Conservation (phyloP, 106 monocot species). For the Dendrobium huoshanense region DNA sequence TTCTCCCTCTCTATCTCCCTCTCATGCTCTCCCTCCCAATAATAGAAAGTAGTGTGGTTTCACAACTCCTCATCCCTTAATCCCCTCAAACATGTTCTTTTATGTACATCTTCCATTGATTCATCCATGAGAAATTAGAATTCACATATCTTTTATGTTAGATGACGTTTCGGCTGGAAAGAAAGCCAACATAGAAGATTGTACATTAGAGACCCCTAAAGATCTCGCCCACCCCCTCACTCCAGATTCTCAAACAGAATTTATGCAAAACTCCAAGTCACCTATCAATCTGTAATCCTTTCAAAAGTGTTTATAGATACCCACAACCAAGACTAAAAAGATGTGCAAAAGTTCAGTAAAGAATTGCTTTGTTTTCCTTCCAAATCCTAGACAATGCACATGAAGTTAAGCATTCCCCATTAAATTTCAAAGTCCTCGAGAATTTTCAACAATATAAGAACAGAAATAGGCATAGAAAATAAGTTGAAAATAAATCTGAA, state of each 20-base stretch:
- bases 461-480: background rate
- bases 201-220: too few species aligned
- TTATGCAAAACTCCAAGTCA: background rate
- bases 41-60: too few species aligned
- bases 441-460: background rate
- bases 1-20: too few species aligned
- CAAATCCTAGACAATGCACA: background rate
- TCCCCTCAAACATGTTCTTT: too few species aligned
- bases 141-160: too few species aligned
- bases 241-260: background rate
- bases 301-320: background rate
- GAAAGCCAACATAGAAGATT: too few species aligned
- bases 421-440: background rate
- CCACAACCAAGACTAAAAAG: background rate
- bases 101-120: too few species aligned
- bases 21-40: too few species aligned
- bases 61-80: too few species aligned
- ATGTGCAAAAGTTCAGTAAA: background rate
- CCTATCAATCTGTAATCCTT: background rate
- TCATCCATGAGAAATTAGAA: too few species aligned
- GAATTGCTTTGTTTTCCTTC: background rate
- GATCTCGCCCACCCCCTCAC: background rate
- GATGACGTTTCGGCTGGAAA: too few species aligned
- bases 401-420: background rate
- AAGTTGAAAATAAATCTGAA: background rate